phyloP scores from a whole-genome alignment of 768 basidiomycete species.

The Calocybe indica region DNA sequence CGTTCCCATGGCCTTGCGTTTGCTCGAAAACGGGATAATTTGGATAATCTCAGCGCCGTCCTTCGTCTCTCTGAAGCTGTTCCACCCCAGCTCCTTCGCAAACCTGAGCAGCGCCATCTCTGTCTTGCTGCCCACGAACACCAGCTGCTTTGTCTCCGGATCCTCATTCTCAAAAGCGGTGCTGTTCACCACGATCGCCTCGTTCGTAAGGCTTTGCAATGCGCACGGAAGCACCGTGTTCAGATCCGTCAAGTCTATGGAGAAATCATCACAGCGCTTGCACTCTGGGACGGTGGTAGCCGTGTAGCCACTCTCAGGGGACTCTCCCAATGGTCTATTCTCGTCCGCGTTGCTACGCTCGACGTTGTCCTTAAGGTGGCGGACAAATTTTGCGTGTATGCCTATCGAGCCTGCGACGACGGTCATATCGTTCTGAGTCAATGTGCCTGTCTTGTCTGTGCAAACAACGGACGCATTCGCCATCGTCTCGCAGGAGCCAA shows the following conservation, averaged over 20 bases:
- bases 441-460: slow-evolving; percentile 95
- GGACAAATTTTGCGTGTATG: slow-evolving; percentile 91
- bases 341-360: slow-evolving; percentile 68
- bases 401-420: slow-evolving; percentile 96
- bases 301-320: slow-evolving; percentile 10
- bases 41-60: slow-evolving; percentile 48
- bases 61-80: slow-evolving; percentile 48
- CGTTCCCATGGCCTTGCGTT: slow-evolving; percentile 79
- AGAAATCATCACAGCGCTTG: too few relatives aligned
- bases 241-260: too few relatives aligned
- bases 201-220: not conserved
- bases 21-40: slow-evolving; percentile 75
- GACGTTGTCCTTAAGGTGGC: slow-evolving; percentile 64
- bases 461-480: slow-evolving; percentile 95
- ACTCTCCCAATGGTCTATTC: slow-evolving; percentile 25
- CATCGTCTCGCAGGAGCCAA: slow-evolving; percentile 98
- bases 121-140: slow-evolving; percentile 75
- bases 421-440: slow-evolving; percentile 93
- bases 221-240: not conserved
- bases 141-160: slow-evolving; percentile 35
- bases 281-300: slow-evolving; percentile 10
- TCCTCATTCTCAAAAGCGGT: slow-evolving; percentile 43
- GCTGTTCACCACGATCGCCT: not conserved
- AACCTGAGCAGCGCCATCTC: slow-evolving; percentile 72
- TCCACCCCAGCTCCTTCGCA: slow-evolving; percentile 63